Conservation (phyloP, 345 rosid species). For the Melaleuca alternifolia region DNA sequence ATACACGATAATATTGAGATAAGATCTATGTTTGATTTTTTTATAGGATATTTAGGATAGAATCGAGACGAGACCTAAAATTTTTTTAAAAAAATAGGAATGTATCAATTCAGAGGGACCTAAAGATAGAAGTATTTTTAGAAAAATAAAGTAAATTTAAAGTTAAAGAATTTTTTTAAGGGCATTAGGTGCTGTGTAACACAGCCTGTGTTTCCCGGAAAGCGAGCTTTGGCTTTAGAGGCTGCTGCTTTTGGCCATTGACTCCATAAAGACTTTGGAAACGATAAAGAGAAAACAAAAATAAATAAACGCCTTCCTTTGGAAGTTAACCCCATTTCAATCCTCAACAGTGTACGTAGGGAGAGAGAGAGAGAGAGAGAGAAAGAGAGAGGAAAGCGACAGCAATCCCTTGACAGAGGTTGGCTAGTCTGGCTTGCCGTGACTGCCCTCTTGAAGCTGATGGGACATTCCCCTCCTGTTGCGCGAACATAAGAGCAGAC, state of each 20-base stretch:
- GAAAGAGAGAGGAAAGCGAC: background rate
- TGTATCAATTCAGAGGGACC: too few species aligned
- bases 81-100: too few species aligned
- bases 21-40: too few species aligned
- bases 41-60: too few species aligned
- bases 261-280: background rate
- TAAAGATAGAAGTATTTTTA: too few species aligned
- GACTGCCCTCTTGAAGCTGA: background rate
- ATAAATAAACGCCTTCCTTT: background rate
- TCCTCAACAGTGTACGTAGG: background rate
- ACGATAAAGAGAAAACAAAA: background rate
- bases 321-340: background rate
- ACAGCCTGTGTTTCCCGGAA: background rate
- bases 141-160: too few species aligned
- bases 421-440: background rate
- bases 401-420: background rate
- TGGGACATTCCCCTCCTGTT: background rate
- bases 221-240: background rate
- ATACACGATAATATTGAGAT: too few species aligned
- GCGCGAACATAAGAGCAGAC: background rate
- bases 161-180: too few species aligned
- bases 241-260: background rate
- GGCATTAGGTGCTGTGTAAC: too few species aligned
- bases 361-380: background rate
- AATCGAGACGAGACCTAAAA: too few species aligned